Conservation (phyloP, 1,284 basidiomycete genomes). For the Hemileia vastatrix region DNA sequence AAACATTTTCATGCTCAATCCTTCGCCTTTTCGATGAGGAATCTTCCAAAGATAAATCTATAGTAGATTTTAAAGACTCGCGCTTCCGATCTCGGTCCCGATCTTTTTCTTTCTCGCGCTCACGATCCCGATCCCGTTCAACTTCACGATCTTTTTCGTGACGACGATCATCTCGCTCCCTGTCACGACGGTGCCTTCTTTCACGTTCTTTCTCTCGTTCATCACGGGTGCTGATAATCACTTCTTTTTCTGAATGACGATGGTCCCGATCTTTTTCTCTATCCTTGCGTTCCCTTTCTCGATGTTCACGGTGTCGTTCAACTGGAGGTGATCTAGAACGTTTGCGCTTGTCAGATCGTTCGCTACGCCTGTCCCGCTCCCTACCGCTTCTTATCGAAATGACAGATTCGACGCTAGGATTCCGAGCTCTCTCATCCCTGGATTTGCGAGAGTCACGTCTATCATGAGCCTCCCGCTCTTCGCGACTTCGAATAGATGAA, state of each 20-base stretch:
- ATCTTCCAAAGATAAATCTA: no score
- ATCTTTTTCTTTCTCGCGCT: slow-evolving; percentile 30
- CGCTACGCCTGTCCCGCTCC: slow-evolving; percentile 23
- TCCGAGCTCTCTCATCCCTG: slow-evolving; percentile 40
- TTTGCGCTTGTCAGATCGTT: slow-evolving; percentile 22
- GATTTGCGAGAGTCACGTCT: slow-evolving; percentile 37
- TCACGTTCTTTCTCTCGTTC: slow-evolving; percentile 30
- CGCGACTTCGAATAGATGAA: slow-evolving; percentile 2
- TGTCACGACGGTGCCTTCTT: slow-evolving; percentile 9
- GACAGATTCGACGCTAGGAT: slow-evolving; percentile 27
- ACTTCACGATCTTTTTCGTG: slow-evolving; percentile 30
- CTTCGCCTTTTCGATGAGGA: slow-evolving; percentile 20
- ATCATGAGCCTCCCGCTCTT: slow-evolving; percentile 18
- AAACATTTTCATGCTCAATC: no score
- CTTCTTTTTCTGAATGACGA: slow-evolving; percentile 23
- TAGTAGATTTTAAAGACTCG: no score
- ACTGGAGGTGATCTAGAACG: slow-evolving; percentile 13
- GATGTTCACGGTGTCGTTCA: slow-evolving; percentile 31
- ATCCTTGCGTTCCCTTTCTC: slow-evolving; percentile 28
- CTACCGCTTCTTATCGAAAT: slow-evolving; percentile 14
- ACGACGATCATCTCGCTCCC: slow-evolving; percentile 9
- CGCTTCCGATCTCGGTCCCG: slow-evolving; percentile 16
- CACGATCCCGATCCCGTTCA: slow-evolving; percentile 30
- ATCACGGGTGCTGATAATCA: no score
- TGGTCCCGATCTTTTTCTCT: slow-evolving; percentile 13